phyloP scores from a whole-genome alignment of 805 yeast species.

The Lachancea mirantina region DNA sequence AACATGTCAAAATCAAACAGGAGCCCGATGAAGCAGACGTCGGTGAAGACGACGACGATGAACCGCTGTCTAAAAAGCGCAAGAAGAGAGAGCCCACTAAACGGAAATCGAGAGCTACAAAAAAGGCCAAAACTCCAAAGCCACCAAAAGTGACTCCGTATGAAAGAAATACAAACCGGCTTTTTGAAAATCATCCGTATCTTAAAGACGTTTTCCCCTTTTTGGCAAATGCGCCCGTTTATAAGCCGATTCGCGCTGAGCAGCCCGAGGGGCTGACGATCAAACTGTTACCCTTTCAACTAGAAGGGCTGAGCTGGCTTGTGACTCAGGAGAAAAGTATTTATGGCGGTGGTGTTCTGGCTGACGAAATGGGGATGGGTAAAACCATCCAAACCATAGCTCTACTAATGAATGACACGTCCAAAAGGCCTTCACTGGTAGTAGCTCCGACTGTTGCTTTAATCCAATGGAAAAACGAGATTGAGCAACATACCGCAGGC shows the following conservation, averaged over 20 bases:
- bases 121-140: slow-evolving; percentile 23
- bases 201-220: slow-evolving; percentile 64
- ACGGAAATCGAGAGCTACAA: slow-evolving; percentile 15
- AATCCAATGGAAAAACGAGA: slow-evolving; percentile 96
- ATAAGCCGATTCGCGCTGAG: slow-evolving; percentile 46
- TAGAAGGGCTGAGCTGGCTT: slow-evolving; percentile 91
- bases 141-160: slow-evolving; percentile 57
- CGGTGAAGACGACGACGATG: slow-evolving; percentile 18
- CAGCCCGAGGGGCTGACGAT: slow-evolving; percentile 79
- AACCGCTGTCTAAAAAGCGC: slow-evolving; percentile 17
- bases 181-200: slow-evolving; percentile 75
- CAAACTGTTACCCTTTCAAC: slow-evolving; percentile 77
- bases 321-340: slow-evolving; percentile 68
- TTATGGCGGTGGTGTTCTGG: slow-evolving; percentile 85
- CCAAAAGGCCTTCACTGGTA: slow-evolving; percentile 72
- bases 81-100: slow-evolving; percentile 10
- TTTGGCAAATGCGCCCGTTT: slow-evolving; percentile 41
- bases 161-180: slow-evolving; percentile 58
- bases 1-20: slow-evolving; percentile 7
- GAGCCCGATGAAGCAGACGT: slow-evolving; percentile 19
- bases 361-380: slow-evolving; percentile 99
- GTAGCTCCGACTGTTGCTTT: slow-evolving; percentile 98
- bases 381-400: slow-evolving; percentile 96
- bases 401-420: slow-evolving; percentile 61
- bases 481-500: slow-evolving; percentile 74